A percentile compares a stretch with the other conserved stretches of the same genome.
phyloP scores from a whole-genome alignment of 768 basidiomycete genomes.

The Kwoniella botswanensis region DNA sequence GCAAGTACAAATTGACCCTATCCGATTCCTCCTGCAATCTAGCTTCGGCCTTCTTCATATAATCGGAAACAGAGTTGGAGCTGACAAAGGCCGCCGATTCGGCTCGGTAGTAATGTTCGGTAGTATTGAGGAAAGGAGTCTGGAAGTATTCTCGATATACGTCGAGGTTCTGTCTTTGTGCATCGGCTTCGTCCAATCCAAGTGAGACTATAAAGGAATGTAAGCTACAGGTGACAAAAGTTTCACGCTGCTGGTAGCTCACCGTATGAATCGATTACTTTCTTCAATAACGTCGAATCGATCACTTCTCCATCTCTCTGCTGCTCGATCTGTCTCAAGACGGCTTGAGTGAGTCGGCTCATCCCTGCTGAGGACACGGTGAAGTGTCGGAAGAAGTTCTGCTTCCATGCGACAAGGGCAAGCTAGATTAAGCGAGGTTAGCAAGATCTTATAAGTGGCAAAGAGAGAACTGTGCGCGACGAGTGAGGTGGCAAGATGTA shows the following conservation, averaged over 20 bases:
- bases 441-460: background rate
- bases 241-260: conserved; percentile 26
- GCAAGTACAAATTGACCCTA: conserved; percentile 89
- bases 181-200: conserved; percentile 88
- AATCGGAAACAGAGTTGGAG: conserved; percentile 87
- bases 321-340: conserved; percentile 85
- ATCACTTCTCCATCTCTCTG: conserved; percentile 94
- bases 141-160: conserved; percentile 93
- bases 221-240: background rate
- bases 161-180: conserved; percentile 81
- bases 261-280: conserved; percentile 88
- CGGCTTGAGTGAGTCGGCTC: conserved; percentile 80
- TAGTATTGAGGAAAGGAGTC: conserved; percentile 81
- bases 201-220: conserved; percentile 67
- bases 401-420: conserved; percentile 94
- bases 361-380: conserved; percentile 46
- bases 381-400: conserved; percentile 71
- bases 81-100: conserved; percentile 90
- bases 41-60: conserved; percentile 91
- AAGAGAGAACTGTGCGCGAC: background rate
- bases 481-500: background rate
- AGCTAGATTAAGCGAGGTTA: conserved; percentile 63
- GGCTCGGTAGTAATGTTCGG: conserved; percentile 86
- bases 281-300: conserved; percentile 89
- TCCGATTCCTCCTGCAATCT: conserved; percentile 92